These are phyloP conservation scores for Pisolithus sp. DNA, from an alignment of 768 basidiomycete genomes.

Conservation along the genomic window DNA sequence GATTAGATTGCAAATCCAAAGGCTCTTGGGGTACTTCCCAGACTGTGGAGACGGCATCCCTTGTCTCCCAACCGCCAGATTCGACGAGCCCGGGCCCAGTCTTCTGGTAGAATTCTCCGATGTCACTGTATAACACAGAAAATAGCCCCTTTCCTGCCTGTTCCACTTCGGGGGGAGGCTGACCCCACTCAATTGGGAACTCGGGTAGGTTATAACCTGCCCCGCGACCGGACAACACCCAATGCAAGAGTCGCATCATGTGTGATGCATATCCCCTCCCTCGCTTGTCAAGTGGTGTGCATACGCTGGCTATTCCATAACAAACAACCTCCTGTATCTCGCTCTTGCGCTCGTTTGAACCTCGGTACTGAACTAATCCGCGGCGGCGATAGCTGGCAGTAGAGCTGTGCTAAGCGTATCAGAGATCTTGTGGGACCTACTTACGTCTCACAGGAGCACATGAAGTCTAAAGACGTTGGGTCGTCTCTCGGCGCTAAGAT, in stretches of 20 bases:
- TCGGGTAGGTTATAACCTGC: slow-evolving; percentile 22
- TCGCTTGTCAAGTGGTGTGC: slow-evolving; percentile 43
- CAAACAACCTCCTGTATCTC: slow-evolving; percentile 31
- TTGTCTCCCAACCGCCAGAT: slow-evolving; percentile 40
- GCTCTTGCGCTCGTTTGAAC: slow-evolving; percentile 1
- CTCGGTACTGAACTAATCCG: slow-evolving; percentile 24
- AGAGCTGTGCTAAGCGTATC: slow-evolving; percentile 12
- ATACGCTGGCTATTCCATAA: slow-evolving; percentile 54
- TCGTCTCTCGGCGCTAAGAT: slow-evolving; percentile 49
- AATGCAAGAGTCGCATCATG: slow-evolving; percentile 63
- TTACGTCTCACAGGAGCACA: slow-evolving; percentile 60
- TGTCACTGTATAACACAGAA: slow-evolving; percentile 49
- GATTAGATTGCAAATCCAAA: slow-evolving; percentile 1
- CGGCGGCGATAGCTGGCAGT: slow-evolving; percentile 31
- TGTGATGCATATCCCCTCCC: slow-evolving; percentile 52
- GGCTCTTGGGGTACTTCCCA: slow-evolving; percentile 29
- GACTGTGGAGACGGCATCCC: slow-evolving; percentile 31
- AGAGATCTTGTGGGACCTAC: slow-evolving; percentile 14
- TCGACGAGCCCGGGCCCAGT: slow-evolving; percentile 31
- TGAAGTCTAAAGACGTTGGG: slow-evolving; percentile 46
- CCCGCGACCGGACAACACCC: slow-evolving; percentile 37
- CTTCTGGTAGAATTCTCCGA: slow-evolving; percentile 42
- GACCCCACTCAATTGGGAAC: slow-evolving; percentile 39
- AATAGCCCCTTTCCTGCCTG: slow-evolving; percentile 36
- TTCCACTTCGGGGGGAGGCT: slow-evolving; percentile 32